Evolutionary conservation across 495 filamentous ascomycete species (phyloP), one percentile per base, ranked within the genome.

Genomic region (Aspergillus bridgeri): DNA sequence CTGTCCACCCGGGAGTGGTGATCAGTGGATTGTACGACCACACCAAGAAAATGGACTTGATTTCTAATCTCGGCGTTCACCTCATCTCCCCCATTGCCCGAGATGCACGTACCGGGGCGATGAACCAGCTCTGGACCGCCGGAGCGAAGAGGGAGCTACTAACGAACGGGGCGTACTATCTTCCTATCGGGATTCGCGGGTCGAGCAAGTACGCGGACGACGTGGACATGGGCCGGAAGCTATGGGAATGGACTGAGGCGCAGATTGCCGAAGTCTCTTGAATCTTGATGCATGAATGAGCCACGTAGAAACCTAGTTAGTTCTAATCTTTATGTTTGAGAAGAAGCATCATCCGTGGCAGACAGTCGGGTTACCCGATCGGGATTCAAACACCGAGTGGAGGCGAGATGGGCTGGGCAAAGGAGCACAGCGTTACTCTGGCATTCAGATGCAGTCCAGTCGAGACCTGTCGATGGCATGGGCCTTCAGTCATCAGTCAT

Each of bases 1-100:
- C 85, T 0, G 74, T 91, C 0, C 86, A 91, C 53, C 90, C 90
- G 0, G 89, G 90, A 6, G 61, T 83, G 0, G 82, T 90, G 24
- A 51, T 64, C 3, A 90, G 85, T 13, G 73, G 81, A 1, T 60
- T 90, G 6, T 79, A 80, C 54, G 24, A 45, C 13, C 63, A 71
- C 23, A 60, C 75, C 20, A 62, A 64, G 33, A 47, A 64, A 2
- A 56, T 60, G 5, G 72, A 68, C 44, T 51, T 55, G 6, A 23
- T 72, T 7, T 38, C 77, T 21, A 60, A 68, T n/a, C 63, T 69
- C 15, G 38, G 60, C 15, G 0, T 78, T 21, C 6, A 67, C 0
- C 24, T 65, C 3, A 42, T 65, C 7, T 63, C 67, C 3, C 48
- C 60, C n/a, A 59, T 71, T 55, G 67, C 64, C 44, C 64, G 66